phyloP scores from a whole-genome alignment of 2,329 filamentous ascomycete species.

The Aspergillus pseudonomiae region DNA sequence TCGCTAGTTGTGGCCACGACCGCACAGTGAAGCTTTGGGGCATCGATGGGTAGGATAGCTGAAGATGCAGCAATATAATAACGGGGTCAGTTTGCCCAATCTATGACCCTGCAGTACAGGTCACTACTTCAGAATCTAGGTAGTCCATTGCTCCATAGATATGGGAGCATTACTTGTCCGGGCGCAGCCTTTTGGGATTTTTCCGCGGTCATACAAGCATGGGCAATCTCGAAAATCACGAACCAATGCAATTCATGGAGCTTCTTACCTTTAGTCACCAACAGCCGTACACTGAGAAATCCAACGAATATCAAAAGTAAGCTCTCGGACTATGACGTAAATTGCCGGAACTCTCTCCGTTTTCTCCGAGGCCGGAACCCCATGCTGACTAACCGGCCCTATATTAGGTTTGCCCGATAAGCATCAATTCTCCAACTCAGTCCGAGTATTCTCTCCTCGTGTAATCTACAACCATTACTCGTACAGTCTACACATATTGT shows the following conservation, averaged over 20 bases:
- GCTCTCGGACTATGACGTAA: conserved; percentile 10
- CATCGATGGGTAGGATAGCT: conserved; percentile 58
- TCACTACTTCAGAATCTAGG: not conserved
- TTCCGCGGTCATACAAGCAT: not conserved
- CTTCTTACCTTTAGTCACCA: not conserved
- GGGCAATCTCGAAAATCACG: not conserved
- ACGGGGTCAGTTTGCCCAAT: not conserved
- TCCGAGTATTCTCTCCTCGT: not conserved
- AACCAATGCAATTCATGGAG: not conserved
- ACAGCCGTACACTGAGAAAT: not conserved
- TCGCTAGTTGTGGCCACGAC: conserved; percentile 92
- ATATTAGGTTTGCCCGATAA: conserved; percentile 9
- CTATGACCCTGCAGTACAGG: not conserved
- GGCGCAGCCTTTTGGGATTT: not conserved
- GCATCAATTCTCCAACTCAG: conserved; percentile 1
- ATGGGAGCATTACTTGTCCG: not conserved
- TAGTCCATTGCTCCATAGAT: not conserved
- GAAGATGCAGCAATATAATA: not conserved
- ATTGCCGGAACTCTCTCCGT: not conserved
- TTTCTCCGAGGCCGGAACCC: not conserved
- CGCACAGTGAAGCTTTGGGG: conserved; percentile 96
- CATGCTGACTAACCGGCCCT: conserved; percentile 11
- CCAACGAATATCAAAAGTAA: not conserved
- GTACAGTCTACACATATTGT: not conserved
- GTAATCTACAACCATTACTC: not conserved